phyloP scores from a whole-genome alignment of 208 protist species.

The Acanthamoeba royreba region DNA sequence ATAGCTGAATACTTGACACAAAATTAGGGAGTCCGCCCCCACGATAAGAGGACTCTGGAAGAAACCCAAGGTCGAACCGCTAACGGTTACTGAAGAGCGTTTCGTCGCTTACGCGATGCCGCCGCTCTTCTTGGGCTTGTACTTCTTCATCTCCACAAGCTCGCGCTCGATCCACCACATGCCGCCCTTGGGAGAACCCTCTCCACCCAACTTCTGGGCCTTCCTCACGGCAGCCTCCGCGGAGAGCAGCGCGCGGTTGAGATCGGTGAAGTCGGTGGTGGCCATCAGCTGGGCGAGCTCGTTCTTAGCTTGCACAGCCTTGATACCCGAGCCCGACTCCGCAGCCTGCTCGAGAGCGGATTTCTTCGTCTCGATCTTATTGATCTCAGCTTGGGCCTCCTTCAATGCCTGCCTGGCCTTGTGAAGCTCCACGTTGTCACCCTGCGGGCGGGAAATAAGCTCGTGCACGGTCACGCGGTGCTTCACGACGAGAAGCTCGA shows the following conservation, averaged over 20 bases:
- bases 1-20: no score
- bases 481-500: conserved; percentile 43
- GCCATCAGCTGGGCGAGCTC: conserved; percentile 57
- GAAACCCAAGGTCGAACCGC: no score
- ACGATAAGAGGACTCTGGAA: no score
- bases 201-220: conserved; percentile 62
- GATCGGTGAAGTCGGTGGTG: conserved; percentile 36
- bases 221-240: conserved; percentile 61
- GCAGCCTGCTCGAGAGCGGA: neutral
- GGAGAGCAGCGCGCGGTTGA: conserved; percentile 52
- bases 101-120: no score
- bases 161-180: conserved; percentile 39
- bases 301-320: conserved; percentile 7
- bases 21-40: no score
- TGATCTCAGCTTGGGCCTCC: conserved; percentile 49
- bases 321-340: neutral
- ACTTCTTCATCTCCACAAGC: conserved; percentile 42
- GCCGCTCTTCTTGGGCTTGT: conserved; percentile 16
- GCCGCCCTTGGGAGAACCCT: neutral
- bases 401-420: conserved; percentile 52
- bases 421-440: conserved; percentile 43
- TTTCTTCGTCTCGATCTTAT: conserved; percentile 60
- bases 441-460: conserved; percentile 45
- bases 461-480: conserved; percentile 38
- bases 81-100: no score